Evolutionary conservation across 1,284 basidiomycete genomes (phyloP).

Genomic region (Ustilago xerochloae): DNA sequence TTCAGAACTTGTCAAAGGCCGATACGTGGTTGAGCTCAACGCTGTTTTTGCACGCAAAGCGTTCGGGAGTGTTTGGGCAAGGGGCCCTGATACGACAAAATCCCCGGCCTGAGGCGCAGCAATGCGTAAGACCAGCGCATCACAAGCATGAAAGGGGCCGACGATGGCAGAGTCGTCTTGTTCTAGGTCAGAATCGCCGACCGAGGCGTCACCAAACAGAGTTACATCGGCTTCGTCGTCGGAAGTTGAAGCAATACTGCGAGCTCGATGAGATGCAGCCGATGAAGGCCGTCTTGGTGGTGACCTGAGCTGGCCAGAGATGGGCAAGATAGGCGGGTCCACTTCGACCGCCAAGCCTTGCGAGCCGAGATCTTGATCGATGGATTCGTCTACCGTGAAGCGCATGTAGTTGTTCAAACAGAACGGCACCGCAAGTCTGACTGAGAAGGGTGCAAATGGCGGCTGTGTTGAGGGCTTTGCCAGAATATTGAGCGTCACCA

Average conservation of each 20-base stretch:
- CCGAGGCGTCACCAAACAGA: conserved; percentile 10
- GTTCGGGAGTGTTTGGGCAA: conserved; percentile 3
- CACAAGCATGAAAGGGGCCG: conserved; percentile 39
- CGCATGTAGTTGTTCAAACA: conserved; percentile 45
- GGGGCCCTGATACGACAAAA: background rate
- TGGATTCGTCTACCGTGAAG: conserved; percentile 39
- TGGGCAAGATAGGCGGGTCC: conserved; percentile 32
- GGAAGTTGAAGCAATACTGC: conserved; percentile 9
- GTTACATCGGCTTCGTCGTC: conserved; percentile 37
- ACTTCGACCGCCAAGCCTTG: conserved; percentile 38
- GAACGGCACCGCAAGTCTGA: conserved; percentile 26
- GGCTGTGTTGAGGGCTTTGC: conserved; percentile 12
- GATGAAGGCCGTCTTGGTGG: background rate
- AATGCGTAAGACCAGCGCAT: conserved; percentile 32
- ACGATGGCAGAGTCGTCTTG: conserved; percentile 31
- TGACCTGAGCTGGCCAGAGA: conserved; percentile 6
- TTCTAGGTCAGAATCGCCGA: conserved; percentile 13
- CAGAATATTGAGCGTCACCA: conserved; percentile 27
- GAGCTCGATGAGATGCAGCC: conserved; percentile 7
- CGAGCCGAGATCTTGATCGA: conserved; percentile 9
- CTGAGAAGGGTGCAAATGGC: conserved; percentile 17
- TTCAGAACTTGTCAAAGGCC: background rate
- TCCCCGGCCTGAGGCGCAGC: conserved; percentile 32
- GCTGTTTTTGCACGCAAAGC: conserved; percentile 20
- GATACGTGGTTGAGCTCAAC: conserved; percentile 14